Base-by-base conservation (phyloP, 345 rosid species). In the Linum usitatissimum region DNA sequence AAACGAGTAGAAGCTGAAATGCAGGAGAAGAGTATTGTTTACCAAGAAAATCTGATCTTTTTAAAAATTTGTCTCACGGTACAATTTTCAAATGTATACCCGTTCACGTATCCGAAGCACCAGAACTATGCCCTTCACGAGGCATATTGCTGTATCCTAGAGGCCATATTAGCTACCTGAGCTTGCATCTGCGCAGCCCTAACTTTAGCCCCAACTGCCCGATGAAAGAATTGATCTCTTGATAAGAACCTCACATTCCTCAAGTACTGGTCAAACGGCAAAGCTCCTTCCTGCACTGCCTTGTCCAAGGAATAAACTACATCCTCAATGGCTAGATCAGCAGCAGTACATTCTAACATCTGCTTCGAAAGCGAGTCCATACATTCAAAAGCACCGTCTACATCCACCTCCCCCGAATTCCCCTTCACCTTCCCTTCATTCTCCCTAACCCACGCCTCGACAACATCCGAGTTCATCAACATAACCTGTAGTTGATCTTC, bases 321-420 rank as follows among this genome's bases (percentile, higher is more conserved):
- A 66, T 93, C 99, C 69, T 93, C 99, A 18, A 93, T 79, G 5
- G 96, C 97, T 66, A 93, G 79, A 77, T 93, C 96, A 0, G 76
- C 77, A 0, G 91, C 75, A 4, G 90, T 79, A 53, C 84, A 83
- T 21, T 87, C 97, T 34, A 93, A 64, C 92, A 93, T 83, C 74
- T 90, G 97, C 67, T 84, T 83, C 0, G 97, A 90, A 17, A 86
- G 71, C 6, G 70, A 14, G 3, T 86, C 95, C 4, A 18, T 8
- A 20, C 92, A 93, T 4, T 80, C 81, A 19, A 90, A 90, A 0
- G 80, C 84, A 15, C 72, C 66, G 17, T 87, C 90, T 4, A 80
- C 83, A 64, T 81, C 79, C 34, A 87, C 68, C 65, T 76, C 76
- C 38, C 64, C 71, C 28, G 60, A 49, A 18, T 34, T 61, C 53